Evolutionary conservation across 2,329 filamentous ascomycete species (phyloP), one percentile per base, ranked within the genome.

Genomic region (Pseudocercospora fijiensis): DNA sequence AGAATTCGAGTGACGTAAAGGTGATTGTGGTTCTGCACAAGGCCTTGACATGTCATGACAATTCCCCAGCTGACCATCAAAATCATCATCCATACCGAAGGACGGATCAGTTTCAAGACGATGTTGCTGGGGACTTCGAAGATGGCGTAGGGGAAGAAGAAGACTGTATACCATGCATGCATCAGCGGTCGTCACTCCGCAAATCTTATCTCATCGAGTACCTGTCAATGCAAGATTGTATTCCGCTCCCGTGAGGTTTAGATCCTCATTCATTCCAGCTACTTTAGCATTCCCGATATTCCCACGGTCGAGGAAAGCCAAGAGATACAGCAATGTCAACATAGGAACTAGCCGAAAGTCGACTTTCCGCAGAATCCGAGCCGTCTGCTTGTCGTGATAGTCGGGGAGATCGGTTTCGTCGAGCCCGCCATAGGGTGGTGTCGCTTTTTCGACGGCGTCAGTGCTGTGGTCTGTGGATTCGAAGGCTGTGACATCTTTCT

Each of bases 321-420:
- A 71, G 9, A 81, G 69, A 63, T 80, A 82, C 0, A 84, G 72
- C 3, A 82, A 57, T 52, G 77, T 79, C 49, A 69, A 55, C 26
- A 68, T 57, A 7, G 67, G 62, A 4, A 65, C 62, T 9, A 69
- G 58, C 9, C 66, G 57, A 16, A 57, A 64, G 37, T 69, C 67
- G 27, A 69, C 67, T 45, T 45, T 47, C 1, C 43, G 43, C 43
- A 47, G 43, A 20, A 47, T 47, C 13, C 43, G 43, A 47, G 43
- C 43, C 8, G 43, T 47, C 43, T 47, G 43, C 20, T 47, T 47
- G 43, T 47, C 43, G 16, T 47, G 43, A 5, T 47, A 47, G 43
- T 47, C 43, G n/a, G 43, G 52, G 18, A 60, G 37, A 27, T 60
- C 47, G 4, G 26, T 49, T 7, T 60, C 45, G 28, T 37, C 27